Percentiles rank a stretch among this genome's conserved stretches.
Conservation (phyloP, 2,329 filamentous ascomycete species). For the Volutella citrinella region DNA sequence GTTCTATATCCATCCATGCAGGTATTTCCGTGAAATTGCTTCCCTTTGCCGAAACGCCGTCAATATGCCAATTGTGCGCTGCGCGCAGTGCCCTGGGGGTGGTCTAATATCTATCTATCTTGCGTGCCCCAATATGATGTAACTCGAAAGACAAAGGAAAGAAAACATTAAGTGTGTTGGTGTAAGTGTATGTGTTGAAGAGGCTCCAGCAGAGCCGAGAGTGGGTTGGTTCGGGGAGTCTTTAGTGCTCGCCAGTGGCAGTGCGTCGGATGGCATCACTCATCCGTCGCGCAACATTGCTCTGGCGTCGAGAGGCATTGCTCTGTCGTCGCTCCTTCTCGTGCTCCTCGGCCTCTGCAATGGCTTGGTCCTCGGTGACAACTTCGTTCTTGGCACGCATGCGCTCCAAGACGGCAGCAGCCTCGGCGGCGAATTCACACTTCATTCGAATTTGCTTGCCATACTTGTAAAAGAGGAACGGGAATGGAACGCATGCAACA, state of each 20-base stretch:
- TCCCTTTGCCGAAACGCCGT: too few species aligned
- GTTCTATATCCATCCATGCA: too few species aligned
- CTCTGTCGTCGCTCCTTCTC: constrained; percentile 25
- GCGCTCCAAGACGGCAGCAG: constrained; percentile 55
- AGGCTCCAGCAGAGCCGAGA: too few species aligned
- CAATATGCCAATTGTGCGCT: too few species aligned
- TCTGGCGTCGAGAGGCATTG: constrained; percentile 10
- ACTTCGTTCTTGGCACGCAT: constrained; percentile 34
- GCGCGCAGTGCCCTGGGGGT: too few species aligned
- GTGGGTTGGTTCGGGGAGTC: too few species aligned
- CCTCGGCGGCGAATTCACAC: constrained; percentile 69
- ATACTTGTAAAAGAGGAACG: constrained; percentile 74
- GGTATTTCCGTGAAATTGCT: too few species aligned
- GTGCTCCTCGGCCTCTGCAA: constrained; percentile 19
- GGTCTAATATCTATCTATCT: too few species aligned
- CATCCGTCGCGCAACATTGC: constrained; percentile 7
- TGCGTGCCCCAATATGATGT: too few species aligned
- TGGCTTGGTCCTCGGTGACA: constrained; percentile 27
- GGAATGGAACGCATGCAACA: constrained; percentile 68
- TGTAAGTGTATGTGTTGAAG: too few species aligned
- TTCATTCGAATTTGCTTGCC: constrained; percentile 59
- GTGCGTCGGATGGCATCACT: constrained; percentile 16
- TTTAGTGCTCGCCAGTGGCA: constrained; percentile 15
- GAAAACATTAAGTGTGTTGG: too few species aligned
- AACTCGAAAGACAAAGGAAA: too few species aligned